A percentile compares a stretch with the other conserved stretches of the same genome.
Evolutionary conservation across 805 yeast genomes (phyloP).

Genomic region (Starmerella sirachaensis): DNA sequence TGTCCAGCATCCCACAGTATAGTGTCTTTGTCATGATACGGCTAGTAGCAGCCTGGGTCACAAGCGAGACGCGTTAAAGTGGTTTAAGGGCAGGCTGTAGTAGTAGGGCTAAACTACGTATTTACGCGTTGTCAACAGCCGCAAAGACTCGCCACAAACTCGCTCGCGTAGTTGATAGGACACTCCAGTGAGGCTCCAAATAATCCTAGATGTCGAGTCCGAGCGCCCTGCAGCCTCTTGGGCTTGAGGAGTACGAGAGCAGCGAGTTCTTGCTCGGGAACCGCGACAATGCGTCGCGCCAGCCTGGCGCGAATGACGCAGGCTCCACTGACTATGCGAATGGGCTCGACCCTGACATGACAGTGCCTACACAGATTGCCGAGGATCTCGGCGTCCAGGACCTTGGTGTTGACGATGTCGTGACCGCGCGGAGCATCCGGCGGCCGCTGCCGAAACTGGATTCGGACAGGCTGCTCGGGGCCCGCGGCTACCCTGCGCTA

Average conservation of each 20-base stretch:
- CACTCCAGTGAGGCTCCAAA: too few species aligned
- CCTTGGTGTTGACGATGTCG: slow-evolving; percentile 19
- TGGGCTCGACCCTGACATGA: background rate
- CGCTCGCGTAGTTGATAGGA: too few species aligned
- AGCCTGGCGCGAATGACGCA: background rate
- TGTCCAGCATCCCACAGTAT: too few species aligned
- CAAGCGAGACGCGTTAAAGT: too few species aligned
- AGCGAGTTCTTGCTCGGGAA: background rate
- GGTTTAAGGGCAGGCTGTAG: too few species aligned
- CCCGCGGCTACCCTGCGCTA: slow-evolving; percentile 48
- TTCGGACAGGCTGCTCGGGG: slow-evolving; percentile 39
- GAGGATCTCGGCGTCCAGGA: slow-evolving; percentile 21
- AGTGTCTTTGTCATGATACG: too few species aligned
- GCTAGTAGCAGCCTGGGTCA: too few species aligned
- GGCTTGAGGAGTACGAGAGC: slow-evolving; percentile 10
- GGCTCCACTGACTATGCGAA: background rate
- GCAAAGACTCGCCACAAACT: too few species aligned
- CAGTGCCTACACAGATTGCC: slow-evolving; percentile 12
- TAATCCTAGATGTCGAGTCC: background rate
- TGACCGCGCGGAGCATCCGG: slow-evolving; percentile 5
- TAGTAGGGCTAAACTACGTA: too few species aligned
- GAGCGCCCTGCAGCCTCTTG: slow-evolving; percentile 6
- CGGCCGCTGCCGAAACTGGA: slow-evolving; percentile 30
- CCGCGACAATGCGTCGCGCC: background rate
- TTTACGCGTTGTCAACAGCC: too few species aligned